phyloP scores from a whole-genome alignment of 768 basidiomycete genomes.

The Leccinellum rugosiceps region DNA sequence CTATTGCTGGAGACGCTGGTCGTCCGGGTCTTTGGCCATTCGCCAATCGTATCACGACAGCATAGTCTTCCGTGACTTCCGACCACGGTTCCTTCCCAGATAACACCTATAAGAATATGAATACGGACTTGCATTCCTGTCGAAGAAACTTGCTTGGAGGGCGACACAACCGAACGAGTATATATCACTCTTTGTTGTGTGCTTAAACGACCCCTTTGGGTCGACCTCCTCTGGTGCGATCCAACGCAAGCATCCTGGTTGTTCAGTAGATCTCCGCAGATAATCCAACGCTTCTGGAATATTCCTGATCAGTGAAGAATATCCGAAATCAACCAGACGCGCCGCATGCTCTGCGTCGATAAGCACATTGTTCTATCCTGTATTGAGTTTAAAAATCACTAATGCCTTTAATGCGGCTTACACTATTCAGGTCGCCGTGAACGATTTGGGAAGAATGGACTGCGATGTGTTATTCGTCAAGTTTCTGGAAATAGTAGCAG shows the following conservation, averaged over 20 bases:
- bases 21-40: too few species aligned
- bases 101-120: not conserved
- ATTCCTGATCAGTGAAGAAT: constrained; percentile 21
- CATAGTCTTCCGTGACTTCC: not conserved
- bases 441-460: constrained; percentile 8
- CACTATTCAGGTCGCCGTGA: constrained; percentile 12
- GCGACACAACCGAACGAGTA: constrained; percentile 28
- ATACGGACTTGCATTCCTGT: constrained; percentile 29
- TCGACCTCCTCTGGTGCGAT: constrained; percentile 35
- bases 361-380: constrained; percentile 15
- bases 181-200: constrained; percentile 11
- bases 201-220: constrained; percentile 6
- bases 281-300: constrained; percentile 7
- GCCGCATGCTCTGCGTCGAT: constrained; percentile 28
- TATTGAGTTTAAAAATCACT: not conserved
- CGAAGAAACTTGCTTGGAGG: constrained; percentile 33
- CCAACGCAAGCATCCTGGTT: constrained; percentile 38
- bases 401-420: not conserved
- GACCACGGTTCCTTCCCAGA: constrained; percentile 9
- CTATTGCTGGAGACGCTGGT: too few species aligned
- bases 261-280: constrained; percentile 27
- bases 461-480: not conserved
- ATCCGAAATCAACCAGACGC: constrained; percentile 43
- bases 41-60: too few species aligned
- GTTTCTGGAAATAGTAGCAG: not conserved